phyloP scores from a whole-genome alignment of 768 basidiomycete genomes.

The Lactifluus hygrophoroides region DNA sequence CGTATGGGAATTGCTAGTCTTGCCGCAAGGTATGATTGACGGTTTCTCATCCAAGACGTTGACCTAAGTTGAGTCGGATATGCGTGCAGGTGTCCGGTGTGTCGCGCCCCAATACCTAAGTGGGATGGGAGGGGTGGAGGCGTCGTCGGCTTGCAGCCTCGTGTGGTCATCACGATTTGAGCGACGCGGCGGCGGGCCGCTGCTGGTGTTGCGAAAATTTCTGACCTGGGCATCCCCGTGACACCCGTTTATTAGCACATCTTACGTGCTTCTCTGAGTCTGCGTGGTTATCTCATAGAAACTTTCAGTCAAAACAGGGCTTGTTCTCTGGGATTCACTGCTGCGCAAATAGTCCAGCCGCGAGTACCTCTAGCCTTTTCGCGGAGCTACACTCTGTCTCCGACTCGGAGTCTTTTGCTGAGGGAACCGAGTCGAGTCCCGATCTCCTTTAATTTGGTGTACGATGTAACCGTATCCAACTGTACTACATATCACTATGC shows the following conservation, averaged over 20 bases:
- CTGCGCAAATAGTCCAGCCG: not conserved
- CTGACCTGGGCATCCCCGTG: not conserved
- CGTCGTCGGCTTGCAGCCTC: slow-evolving; percentile 18
- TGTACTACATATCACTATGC: not conserved
- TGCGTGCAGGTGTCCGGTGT: slow-evolving; percentile 18
- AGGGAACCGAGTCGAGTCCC: not conserved
- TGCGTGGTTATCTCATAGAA: not conserved
- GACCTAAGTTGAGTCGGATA: not conserved
- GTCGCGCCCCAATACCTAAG: slow-evolving; percentile 17
- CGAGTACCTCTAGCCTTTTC: too few species aligned
- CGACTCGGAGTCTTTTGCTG: not conserved
- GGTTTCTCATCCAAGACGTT: not conserved
- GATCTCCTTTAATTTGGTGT: not conserved
- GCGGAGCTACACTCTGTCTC: not conserved
- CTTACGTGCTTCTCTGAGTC: not conserved
- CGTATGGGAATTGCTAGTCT: slow-evolving; percentile 17
- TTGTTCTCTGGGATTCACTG: not conserved
- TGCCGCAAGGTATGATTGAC: slow-evolving; percentile 14
- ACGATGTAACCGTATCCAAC: not conserved
- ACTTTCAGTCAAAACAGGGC: not conserved
- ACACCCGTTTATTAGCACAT: not conserved
- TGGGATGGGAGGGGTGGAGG: slow-evolving; percentile 22
- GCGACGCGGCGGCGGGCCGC: not conserved
- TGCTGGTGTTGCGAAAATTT: not conserved
- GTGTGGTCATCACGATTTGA: slow-evolving; percentile 17